Evolutionary conservation across 1,284 basidiomycete species (phyloP).

Genomic region (Cerioporus squamosus): DNA sequence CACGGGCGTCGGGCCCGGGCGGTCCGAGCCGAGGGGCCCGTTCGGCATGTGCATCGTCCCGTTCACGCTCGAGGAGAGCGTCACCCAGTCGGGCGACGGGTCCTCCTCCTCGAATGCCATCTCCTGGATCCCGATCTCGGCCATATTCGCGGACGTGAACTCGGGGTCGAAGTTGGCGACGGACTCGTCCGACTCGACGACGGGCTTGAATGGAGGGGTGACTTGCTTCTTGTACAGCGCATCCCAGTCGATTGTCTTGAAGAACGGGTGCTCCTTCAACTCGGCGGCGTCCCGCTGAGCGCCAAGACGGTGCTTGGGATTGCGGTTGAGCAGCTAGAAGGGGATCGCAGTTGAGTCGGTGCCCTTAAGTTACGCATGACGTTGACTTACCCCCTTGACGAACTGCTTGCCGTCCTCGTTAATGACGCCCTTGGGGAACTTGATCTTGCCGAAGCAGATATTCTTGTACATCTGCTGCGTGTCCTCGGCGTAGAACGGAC

Average conservation of each 20-base stretch:
- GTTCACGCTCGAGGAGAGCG: conserved; percentile 45
- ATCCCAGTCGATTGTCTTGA: conserved; percentile 90
- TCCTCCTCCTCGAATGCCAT: conserved; percentile 74
- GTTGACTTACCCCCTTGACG: conserved; percentile 83
- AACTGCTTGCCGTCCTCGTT: conserved; percentile 99
- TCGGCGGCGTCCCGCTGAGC: conserved; percentile 91
- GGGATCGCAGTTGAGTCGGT: background rate
- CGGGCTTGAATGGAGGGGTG: conserved; percentile 97
- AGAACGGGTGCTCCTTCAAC: conserved; percentile 96
- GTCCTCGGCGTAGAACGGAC: conserved; percentile 99
- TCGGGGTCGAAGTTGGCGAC: conserved; percentile 98
- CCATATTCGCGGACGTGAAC: conserved; percentile 89
- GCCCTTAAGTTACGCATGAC: background rate
- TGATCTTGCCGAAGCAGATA: conserved; percentile 99
- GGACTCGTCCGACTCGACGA: conserved; percentile 97
- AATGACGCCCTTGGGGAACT: conserved; percentile 97
- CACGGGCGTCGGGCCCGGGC: conserved; percentile 41
- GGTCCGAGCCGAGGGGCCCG: conserved; percentile 53
- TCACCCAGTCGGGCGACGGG: conserved; percentile 72
- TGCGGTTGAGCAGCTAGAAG: conserved; percentile 90
- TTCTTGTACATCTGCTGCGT: conserved; percentile 99
- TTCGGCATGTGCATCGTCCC: conserved; percentile 61
- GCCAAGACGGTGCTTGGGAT: conserved; percentile 96
- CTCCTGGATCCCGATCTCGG: conserved; percentile 64
- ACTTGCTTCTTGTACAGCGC: conserved; percentile 89